Evolutionary conservation across 1,284 basidiomycete genomes (phyloP), one percentile per base, ranked within the genome.

Genomic region (Papiliotrema flavescens): DNA sequence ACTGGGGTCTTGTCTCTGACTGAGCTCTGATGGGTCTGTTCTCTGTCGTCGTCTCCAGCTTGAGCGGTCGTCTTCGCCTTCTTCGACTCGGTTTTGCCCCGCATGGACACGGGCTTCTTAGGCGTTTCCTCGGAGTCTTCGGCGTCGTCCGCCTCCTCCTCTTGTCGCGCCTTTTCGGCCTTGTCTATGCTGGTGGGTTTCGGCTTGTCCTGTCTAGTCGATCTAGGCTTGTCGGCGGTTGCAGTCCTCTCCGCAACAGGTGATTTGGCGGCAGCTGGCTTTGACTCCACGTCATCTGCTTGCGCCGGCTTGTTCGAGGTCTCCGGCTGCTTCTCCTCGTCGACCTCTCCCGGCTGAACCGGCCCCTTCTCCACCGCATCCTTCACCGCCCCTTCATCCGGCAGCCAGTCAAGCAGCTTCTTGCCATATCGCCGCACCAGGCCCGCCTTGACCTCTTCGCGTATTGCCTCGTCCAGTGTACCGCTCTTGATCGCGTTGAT

Each of bases 401-500:
- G 69, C n/a, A 69, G 59, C 70, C 71, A 75, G 23, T 75, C 70
- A 43, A 73, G 51, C 19, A 69, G 49, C 47, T 60, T 67, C 59
- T 71, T 69, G 8, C 73, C 73, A 48, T 69, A 73, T 55, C 66
- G 64, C 55, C 61, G 69, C 7, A 60, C 66, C 24, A 73, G 53
- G n/a, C 59, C 60, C 34, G 56, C 61, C 19, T 69, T 60, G 13
- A 84, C 66, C 48, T 79, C 79, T 6, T 73, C 73, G 35, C 73
- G 76, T 24, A 85, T 80, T 63, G 77, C 79, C 48, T 80, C 78
- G 63, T 89, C 86, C 82, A 84, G 84, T 59, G 79, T 76, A 2
- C 89, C 89, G 14, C 80, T 78, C 32, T 85, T 84, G 62, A 92
- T 87, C 7, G 85, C 83, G 53, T 87, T 84, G 48, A 76, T 66